Evolutionary conservation across 2,329 filamentous ascomycete species (phyloP), one percentile per base, ranked within the genome.

Genomic region (Chrysosporium keratinophilum): DNA sequence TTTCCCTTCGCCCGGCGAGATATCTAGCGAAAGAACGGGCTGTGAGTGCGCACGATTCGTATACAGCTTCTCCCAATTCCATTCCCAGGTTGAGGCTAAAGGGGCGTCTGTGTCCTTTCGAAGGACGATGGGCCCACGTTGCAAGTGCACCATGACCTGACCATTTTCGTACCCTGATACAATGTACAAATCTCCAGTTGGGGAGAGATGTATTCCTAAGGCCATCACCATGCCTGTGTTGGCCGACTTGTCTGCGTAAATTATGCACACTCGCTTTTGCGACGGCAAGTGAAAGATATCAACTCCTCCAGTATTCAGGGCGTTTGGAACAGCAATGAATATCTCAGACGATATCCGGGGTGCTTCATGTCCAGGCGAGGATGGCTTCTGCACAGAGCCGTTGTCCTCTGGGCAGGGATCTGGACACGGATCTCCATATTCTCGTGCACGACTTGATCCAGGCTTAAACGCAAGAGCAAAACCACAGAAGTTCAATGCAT

Each of bases 401-500:
- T 3, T 28, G 14, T n/a, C 33, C n/a, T 48, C 45, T 6, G 12
- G n/a, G 12, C 34, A 20, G 2, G 19, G 31, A 12, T 34, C 23
- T 17, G 10, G n/a, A 5, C 34, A 20, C 1, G 19, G 31, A 12
- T 34, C 23, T 17, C 5, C 47, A 3, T 6, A 71, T 4, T 87
- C 73, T 1, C 68, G 63, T 3, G 62, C 61, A 51, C 59, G 50
- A 19, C 49, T 51, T 10, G 57, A 52, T 15, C 56, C 49, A 28
- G 53, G 47, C 15, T 70, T 65, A 56, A 74, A 56, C 64, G 83
- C 84, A 57, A 78, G 76, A 1, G 85, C 78, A 67, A 95, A 95
- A 1, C 85, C 79, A 66, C 93, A 98, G 67, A 97, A 98, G 65
- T 97, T 98, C 72, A 97, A 80, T 1, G 91, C 88, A 64, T 96